Evolutionary conservation across 345 rosid genomes (phyloP).

Genomic region (Hypericum androsaemum): DNA sequence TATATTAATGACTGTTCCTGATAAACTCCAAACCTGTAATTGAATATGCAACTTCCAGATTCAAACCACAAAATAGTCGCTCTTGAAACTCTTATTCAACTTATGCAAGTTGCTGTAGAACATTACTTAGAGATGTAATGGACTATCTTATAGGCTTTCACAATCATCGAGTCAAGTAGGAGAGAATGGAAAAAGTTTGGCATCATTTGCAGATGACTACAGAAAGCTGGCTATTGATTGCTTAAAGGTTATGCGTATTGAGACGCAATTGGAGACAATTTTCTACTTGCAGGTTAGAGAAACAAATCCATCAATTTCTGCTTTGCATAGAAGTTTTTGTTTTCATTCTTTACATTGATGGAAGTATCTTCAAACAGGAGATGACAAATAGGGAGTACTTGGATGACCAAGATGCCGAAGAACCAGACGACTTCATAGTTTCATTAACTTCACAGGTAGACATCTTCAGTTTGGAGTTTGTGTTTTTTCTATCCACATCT

Average conservation of each 20-base stretch:
- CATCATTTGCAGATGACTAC: conserved; percentile 79
- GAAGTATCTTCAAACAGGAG: conserved; percentile 43
- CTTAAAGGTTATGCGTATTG: conserved; percentile 91
- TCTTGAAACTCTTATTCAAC: no score
- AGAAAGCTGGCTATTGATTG: conserved; percentile 94
- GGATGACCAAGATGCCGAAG: conserved; percentile 95
- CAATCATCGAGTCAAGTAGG: conserved; percentile 43
- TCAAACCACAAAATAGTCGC: no score
- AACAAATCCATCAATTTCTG: conserved; percentile 5
- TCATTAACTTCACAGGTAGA: conserved; percentile 83
- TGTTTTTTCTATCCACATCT: not conserved
- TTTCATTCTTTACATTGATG: conserved; percentile 4
- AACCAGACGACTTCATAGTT: conserved; percentile 91
- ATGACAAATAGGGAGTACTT: conserved; percentile 78
- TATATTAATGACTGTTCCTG: no score
- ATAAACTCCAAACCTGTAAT: no score
- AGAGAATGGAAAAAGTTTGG: conserved; percentile 48
- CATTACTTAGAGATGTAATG: no score
- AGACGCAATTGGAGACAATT: conserved; percentile 93
- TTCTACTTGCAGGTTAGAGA: conserved; percentile 81
- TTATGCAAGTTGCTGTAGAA: no score
- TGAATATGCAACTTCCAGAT: no score
- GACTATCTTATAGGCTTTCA: conserved; percentile 10
- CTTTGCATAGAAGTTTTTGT: not conserved
- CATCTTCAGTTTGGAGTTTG: no score